These are phyloP conservation scores for Citrullus mucosospermus DNA, from an alignment of 306 rosid genomes.

Conservation along the genomic window DNA sequence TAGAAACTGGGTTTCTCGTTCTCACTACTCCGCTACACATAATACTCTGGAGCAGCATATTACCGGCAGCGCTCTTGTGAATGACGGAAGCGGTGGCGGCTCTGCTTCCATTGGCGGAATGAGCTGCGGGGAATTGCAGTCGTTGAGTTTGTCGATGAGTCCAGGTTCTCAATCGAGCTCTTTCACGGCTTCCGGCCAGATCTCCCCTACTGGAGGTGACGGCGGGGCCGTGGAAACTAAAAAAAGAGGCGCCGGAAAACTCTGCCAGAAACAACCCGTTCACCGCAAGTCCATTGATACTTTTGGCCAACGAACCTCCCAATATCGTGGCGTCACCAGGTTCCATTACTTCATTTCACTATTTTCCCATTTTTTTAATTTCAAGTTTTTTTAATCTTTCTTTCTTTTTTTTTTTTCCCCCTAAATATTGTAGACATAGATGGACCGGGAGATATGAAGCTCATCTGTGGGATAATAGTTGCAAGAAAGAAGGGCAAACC, in stretches of 20 bases:
- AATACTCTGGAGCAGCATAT: conserved; percentile 1
- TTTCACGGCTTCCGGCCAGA: neutral
- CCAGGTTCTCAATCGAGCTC: conserved; percentile 23
- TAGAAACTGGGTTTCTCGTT: conserved; percentile 6
- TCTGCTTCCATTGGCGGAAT: conserved; percentile 22
- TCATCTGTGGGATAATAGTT: conserved; percentile 15
- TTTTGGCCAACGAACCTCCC: conserved; percentile 14
- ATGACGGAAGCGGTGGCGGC: neutral
- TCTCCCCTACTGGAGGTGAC: neutral
- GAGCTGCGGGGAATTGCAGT: conserved; percentile 38
- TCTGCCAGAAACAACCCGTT: conserved; percentile 9
- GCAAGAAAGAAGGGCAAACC: conserved; percentile 17
- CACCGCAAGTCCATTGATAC: conserved; percentile 15
- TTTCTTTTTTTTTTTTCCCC: neutral
- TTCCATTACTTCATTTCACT: neutral
- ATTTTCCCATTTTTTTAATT: neutral
- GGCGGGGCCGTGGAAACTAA: neutral
- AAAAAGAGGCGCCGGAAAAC: conserved; percentile 5
- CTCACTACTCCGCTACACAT: neutral
- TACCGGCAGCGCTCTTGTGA: neutral
- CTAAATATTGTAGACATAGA: neutral
- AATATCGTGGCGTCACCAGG: conserved; percentile 15
- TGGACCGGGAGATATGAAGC: conserved; percentile 19
- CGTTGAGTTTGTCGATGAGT: conserved; percentile 56
- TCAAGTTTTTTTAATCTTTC: neutral